Base-by-base conservation (phyloP, 257 asterid genomes). In the Nicotiana tabacum region DNA sequence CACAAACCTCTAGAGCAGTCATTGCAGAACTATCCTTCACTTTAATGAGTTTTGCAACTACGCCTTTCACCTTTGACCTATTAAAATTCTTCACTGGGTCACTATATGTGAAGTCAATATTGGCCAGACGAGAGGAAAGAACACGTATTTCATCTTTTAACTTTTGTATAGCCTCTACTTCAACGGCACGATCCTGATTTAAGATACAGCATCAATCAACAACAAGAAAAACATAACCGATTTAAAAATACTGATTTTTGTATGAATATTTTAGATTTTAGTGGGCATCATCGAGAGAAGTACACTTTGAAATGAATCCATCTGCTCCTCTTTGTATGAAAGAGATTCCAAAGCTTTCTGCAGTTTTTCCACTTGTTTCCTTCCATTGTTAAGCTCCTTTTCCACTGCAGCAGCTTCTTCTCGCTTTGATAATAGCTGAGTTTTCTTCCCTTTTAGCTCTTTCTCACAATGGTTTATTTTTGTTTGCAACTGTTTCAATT, bases 401-500 rank as follows among this genome's bases (percentile, higher is more conserved):
- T 94, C 97, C 61, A 90, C 83, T 56, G 91, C 89, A 82, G 87
- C 85, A 87, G 99, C 99, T 74, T 93, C 95, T 87, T 91, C 93
- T 86, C 90, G 91, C 66, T 95, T 93, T 78, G 95, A 90, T 17
- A 67, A 70, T 82, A 94, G 86, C 78, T 89, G 92, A 29, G 85
- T 64, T 66, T 87, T 90, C 85, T 94, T 96, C 89, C 89, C 99
- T 82, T 85, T 77, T 89, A 93, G 89, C 87, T 94, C 99, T 86
- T 91, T 94, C 88, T 94, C 95, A 82, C 92, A 90, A 83, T 96
- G 99, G 83, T 84, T 89, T 88, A 91, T 84, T 90, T 89, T 92
- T 77, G 97, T 94, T 89, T 93, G 89, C 96, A 94, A 85, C 90
- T 94, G 99, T 91, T 96, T 96, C 93, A 96, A 69, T 83, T 94